Conservation (phyloP, 345 rosid species). For the Angophora floribunda region DNA sequence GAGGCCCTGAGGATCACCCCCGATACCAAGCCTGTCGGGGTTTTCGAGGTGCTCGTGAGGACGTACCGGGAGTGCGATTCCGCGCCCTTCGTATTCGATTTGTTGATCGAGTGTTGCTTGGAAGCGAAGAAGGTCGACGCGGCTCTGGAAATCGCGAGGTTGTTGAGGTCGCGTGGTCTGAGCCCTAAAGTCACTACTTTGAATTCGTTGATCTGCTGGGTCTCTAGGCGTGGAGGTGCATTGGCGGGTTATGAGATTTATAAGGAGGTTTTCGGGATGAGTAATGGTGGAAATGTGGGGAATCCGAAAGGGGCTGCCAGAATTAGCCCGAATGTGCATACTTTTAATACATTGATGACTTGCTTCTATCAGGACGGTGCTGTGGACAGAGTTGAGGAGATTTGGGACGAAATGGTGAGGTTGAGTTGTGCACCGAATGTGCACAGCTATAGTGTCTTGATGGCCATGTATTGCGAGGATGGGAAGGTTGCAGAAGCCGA, state of each 20-base stretch:
- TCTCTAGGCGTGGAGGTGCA: constrained; percentile 32
- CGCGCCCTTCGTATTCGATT: constrained; percentile 80
- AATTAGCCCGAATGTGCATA: constrained; percentile 44
- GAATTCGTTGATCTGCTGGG: constrained; percentile 40
- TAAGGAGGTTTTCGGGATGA: constrained; percentile 43
- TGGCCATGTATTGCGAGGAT: constrained; percentile 40
- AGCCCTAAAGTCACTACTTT: constrained; percentile 42
- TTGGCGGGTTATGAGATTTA: constrained; percentile 43
- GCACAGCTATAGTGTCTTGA: constrained; percentile 44
- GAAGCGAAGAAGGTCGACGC: constrained; percentile 51
- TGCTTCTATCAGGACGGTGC: constrained; percentile 52
- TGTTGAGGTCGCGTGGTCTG: constrained; percentile 54
- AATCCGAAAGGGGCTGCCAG: constrained; percentile 12
- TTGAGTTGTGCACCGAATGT: constrained; percentile 30
- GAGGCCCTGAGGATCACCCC: constrained; percentile 30
- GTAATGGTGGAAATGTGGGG: constrained; percentile 2
- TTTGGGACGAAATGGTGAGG: constrained; percentile 57
- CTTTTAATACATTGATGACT: constrained; percentile 58
- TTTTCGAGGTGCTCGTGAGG: constrained; percentile 11
- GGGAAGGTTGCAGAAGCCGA: constrained; percentile 55
- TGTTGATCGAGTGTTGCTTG: constrained; percentile 57
- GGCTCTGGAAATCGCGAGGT: constrained; percentile 42
- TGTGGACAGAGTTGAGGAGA: constrained; percentile 42
- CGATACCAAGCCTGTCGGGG: neutral
- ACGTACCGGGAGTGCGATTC: constrained; percentile 74